These are phyloP conservation scores for Candida ipomoeae DNA, from an alignment of 805 yeast genomes.

Conservation along the genomic window DNA sequence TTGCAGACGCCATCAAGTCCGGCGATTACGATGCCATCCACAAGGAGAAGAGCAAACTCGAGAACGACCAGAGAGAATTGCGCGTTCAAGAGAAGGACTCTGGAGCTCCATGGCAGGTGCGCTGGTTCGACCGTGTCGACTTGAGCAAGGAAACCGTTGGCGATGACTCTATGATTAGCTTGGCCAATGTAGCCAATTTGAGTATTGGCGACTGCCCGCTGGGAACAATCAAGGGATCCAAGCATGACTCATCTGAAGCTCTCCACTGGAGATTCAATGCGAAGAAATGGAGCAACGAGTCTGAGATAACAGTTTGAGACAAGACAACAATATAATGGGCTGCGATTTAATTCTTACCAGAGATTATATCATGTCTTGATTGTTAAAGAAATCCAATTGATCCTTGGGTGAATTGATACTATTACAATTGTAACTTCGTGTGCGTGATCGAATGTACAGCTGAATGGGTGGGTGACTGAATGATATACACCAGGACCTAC, in stretches of 20 bases:
- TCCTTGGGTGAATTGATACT: too few relatives aligned
- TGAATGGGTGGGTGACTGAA: neutral
- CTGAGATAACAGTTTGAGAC: slow-evolving; percentile 46
- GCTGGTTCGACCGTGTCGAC: slow-evolving; percentile 66
- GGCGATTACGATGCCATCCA: slow-evolving; percentile 77
- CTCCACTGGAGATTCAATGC: slow-evolving; percentile 71
- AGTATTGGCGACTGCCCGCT: slow-evolving; percentile 65
- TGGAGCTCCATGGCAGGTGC: slow-evolving; percentile 66
- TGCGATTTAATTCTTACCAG: too few relatives aligned
- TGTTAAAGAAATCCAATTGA: too few relatives aligned
- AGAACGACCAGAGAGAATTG: slow-evolving; percentile 78
- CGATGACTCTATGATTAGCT: slow-evolving; percentile 31
- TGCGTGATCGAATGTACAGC: neutral
- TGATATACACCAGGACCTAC: neutral
- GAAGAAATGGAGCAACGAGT: slow-evolving; percentile 53
- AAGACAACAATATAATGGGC: too few relatives aligned
- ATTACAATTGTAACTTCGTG: neutral
- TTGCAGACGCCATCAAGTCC: slow-evolving; percentile 76
- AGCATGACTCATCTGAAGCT: slow-evolving; percentile 47
- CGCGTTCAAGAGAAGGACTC: slow-evolving; percentile 67
- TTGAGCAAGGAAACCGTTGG: slow-evolving; percentile 17
- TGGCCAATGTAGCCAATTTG: slow-evolving; percentile 46
- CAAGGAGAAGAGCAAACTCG: slow-evolving; percentile 71
- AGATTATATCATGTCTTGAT: too few relatives aligned
- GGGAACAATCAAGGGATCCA: slow-evolving; percentile 54